Conservation (phyloP, 208 protist species). For the Kentomonas sorsogonicus region DNA sequence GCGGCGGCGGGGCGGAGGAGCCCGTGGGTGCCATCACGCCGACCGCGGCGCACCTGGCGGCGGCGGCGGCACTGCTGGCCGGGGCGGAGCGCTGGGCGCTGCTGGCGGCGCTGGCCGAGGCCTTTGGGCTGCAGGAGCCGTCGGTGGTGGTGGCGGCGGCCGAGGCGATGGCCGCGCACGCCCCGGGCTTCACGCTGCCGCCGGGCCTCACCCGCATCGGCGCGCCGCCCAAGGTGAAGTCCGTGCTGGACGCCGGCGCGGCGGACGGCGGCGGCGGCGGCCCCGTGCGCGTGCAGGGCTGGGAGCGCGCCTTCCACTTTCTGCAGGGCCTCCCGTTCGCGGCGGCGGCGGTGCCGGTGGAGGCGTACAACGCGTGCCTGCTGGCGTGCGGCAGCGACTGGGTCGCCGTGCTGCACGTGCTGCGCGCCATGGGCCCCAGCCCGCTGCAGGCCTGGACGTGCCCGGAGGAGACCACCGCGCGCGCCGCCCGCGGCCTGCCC, state of each 20-base stretch:
- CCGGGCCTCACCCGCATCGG: conserved; percentile 1
- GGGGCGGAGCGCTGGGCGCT: conserved; percentile 39
- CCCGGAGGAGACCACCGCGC: neutral
- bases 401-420: conserved; percentile 46
- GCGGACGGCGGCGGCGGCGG: neutral
- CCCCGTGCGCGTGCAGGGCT: conserved; percentile 10
- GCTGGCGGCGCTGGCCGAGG: conserved; percentile 32
- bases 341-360: conserved; percentile 47
- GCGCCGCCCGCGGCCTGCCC: no score
- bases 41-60: conserved; percentile 33
- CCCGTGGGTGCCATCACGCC: conserved; percentile 21
- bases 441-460: conserved; percentile 34
- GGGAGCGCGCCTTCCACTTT: conserved; percentile 39
- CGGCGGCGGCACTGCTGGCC: conserved; percentile 56
- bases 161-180: conserved; percentile 19
- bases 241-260: conserved; percentile 1
- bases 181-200: conserved; percentile 7
- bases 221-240: neutral
- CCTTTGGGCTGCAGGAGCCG: conserved; percentile 34
- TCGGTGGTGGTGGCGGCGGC: conserved; percentile 30
- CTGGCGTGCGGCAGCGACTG: conserved; percentile 59
- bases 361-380: conserved; percentile 69
- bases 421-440: conserved; percentile 78
- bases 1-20: neutral
- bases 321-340: conserved; percentile 23